These are phyloP conservation scores for Echeveria elegans DNA, from an alignment of 164 flowering plant genomes.

Conservation along the genomic window DNA sequence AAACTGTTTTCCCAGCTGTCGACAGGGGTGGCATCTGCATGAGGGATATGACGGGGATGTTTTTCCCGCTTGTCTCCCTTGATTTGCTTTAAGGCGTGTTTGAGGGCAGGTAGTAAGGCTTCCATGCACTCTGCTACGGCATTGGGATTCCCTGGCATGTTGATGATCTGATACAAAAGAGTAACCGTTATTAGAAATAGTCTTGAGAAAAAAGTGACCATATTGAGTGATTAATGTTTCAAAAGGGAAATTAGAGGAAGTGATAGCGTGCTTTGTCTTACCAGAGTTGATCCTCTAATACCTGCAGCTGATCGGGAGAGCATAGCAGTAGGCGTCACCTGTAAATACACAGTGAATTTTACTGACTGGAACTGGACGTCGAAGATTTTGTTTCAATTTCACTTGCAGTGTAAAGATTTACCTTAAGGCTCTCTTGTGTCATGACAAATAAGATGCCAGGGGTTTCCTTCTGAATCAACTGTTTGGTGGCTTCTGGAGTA, in stretches of 20 bases:
- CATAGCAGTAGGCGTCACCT: conserved; percentile 97
- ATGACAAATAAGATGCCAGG: conserved; percentile 86
- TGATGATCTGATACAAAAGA: conserved; percentile 58
- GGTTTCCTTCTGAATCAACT: conserved; percentile 77
- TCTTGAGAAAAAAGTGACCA: too few relatives aligned
- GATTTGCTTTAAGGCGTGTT: conserved; percentile 81
- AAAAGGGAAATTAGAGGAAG: too few relatives aligned
- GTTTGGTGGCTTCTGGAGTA: conserved; percentile 96
- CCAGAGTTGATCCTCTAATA: conserved; percentile 90
- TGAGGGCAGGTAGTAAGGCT: conserved; percentile 80
- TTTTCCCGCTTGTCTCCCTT: conserved; percentile 94
- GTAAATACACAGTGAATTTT: conserved; percentile 2
- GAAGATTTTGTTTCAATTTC: neutral
- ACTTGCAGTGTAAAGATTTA: conserved; percentile 13
- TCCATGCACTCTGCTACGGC: conserved; percentile 67
- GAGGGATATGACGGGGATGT: conserved; percentile 84
- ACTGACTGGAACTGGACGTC: neutral
- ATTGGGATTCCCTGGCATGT: conserved; percentile 99
- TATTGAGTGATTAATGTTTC: too few relatives aligned
- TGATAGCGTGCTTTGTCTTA: too few relatives aligned
- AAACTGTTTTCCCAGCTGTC: conserved; percentile 1
- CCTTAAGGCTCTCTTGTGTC: conserved; percentile 97
- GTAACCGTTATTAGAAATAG: neutral
- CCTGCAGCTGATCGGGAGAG: conserved; percentile 94
- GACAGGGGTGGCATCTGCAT: conserved; percentile 43